A percentile compares a stretch with the other conserved stretches of the same genome.
phyloP scores from a whole-genome alignment of 176 grass and related monocot genomes.

The Dendrocalamus sinicus region DNA sequence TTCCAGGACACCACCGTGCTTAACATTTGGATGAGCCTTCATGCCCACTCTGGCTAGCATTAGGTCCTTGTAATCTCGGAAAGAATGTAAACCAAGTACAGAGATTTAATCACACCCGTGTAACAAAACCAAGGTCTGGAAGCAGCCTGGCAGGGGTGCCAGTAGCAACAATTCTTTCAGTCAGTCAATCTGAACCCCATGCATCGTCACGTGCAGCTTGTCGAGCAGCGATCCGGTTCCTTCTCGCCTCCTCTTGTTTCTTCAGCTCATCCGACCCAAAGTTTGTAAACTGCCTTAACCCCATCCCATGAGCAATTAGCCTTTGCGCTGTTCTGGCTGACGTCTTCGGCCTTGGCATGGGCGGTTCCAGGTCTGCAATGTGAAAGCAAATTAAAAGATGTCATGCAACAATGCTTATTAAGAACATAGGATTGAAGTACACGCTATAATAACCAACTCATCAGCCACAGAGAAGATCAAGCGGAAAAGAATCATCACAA shows the following conservation, averaged over 20 bases:
- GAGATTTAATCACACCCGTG: neutral
- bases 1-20: neutral
- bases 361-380: constrained; percentile 80
- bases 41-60: neutral
- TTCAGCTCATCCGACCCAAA: constrained; percentile 55
- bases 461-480: neutral
- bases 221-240: constrained; percentile 60
- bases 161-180: neutral
- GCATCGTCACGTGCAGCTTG: constrained; percentile 71
- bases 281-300: constrained; percentile 61
- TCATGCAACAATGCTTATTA: neutral
- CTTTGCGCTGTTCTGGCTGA: constrained; percentile 77
- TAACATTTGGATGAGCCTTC: constrained; percentile 6
- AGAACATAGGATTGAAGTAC: neutral
- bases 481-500: neutral
- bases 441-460: neutral
- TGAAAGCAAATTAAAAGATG: neutral
- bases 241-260: constrained; percentile 83
- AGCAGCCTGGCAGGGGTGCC: neutral
- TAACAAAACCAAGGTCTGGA: constrained; percentile 7
- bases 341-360: constrained; percentile 79
- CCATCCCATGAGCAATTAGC: constrained; percentile 83
- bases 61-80: neutral
- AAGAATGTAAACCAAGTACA: neutral
- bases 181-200: constrained; percentile 78